Evolutionary conservation across 1,284 basidiomycete genomes (phyloP).

Genomic region (Vanrija sp.): DNA sequence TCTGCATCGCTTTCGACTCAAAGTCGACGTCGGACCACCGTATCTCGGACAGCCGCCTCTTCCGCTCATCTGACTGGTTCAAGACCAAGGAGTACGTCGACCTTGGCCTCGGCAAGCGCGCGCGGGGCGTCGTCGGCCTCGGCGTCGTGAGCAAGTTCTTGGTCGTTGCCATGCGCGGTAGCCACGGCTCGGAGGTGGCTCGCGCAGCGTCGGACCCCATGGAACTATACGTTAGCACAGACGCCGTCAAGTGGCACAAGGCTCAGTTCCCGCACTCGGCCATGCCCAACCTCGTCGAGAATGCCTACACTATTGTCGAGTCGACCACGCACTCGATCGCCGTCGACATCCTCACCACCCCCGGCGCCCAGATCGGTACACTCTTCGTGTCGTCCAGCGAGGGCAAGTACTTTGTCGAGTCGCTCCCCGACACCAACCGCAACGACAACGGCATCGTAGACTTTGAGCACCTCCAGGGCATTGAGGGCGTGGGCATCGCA

Average conservation of each 20-base stretch:
- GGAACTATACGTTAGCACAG: conserved; percentile 77
- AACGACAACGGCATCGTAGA: conserved; percentile 86
- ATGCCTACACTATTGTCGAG: conserved; percentile 91
- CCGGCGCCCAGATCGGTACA: conserved; percentile 71
- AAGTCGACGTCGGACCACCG: conserved; percentile 53
- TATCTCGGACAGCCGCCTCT: conserved; percentile 66
- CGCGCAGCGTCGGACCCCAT: conserved; percentile 15
- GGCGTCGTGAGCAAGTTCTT: conserved; percentile 88
- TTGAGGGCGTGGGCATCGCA: conserved; percentile 90
- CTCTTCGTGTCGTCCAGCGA: conserved; percentile 92
- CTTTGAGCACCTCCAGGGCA: conserved; percentile 82
- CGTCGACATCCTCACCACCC: conserved; percentile 83
- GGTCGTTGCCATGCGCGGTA: conserved; percentile 61
- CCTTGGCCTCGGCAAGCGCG: conserved; percentile 72
- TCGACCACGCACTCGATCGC: conserved; percentile 86
- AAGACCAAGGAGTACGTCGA: conserved; percentile 62
- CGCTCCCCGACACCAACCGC: conserved; percentile 82
- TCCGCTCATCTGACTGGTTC: conserved; percentile 80
- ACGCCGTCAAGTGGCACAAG: conserved; percentile 66
- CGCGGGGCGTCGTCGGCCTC: conserved; percentile 77
- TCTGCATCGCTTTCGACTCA: conserved; percentile 68
- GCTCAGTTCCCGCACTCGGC: conserved; percentile 49
- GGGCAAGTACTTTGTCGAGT: conserved; percentile 92
- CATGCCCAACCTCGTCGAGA: conserved; percentile 37
- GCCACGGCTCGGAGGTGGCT: neutral